These are phyloP conservation scores for Penicillium sp. DNA, from an alignment of 2,329 filamentous ascomycete species.

Conservation along the genomic window DNA sequence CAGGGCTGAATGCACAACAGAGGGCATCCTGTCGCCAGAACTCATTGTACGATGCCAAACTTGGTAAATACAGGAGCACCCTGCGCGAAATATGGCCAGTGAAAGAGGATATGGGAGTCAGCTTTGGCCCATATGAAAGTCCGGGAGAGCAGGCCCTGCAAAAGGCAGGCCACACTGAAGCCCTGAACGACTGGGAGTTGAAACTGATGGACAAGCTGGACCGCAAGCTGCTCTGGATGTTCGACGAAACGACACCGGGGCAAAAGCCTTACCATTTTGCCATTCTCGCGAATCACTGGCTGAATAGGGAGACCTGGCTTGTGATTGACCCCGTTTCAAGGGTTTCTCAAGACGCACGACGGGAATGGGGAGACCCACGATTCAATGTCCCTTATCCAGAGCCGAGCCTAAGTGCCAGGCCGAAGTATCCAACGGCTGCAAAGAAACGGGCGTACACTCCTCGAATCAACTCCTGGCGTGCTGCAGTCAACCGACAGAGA, in stretches of 20 bases:
- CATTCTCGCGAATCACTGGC: conserved; percentile 42
- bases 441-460: conserved; percentile 26
- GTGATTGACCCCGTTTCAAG: conserved; percentile 42
- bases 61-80: no score
- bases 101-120: no score
- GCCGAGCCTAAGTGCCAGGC: conserved; percentile 18
- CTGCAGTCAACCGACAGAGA: conserved; percentile 37
- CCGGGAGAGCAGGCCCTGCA: no score
- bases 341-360: conserved; percentile 30
- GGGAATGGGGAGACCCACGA: conserved; percentile 37
- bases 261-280: conserved; percentile 42
- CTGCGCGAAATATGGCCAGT: no score
- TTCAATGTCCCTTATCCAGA: conserved; percentile 32
- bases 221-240: conserved; percentile 40
- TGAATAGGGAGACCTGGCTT: conserved; percentile 42
- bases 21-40: no score
- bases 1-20: no score
- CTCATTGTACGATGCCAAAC: no score
- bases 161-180: background rate
- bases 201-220: conserved; percentile 35
- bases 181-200: conserved; percentile 38
- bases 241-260: conserved; percentile 39
- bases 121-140: no score
- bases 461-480: conserved; percentile 41
- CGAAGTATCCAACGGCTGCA: conserved; percentile 27